Evolutionary conservation across 108 stramenopile genomes (phyloP), one percentile per base, ranked within the genome.

Genomic region (Pseudonitzschia multistriata): DNA sequence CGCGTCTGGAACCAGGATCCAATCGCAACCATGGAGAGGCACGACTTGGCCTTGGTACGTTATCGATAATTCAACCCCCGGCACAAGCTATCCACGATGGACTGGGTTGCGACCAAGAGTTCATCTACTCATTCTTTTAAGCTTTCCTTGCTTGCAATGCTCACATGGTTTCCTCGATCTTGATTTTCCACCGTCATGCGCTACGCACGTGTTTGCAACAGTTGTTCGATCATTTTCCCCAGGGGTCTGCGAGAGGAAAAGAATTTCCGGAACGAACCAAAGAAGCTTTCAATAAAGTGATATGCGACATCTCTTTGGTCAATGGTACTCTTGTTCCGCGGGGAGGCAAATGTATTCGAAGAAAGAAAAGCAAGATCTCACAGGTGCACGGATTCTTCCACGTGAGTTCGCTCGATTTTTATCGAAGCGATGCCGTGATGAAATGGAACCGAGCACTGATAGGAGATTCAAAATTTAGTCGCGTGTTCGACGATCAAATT

Each of bases 311-410:
- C 30, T 15, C 29, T 0, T 36, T 77, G 69, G 19, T 35, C 5
- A 60, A 77, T 48, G 76, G 76, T 29, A 70, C 47, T 0, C 48
- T 77, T 5, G 47, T 36, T 10, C 62, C 74, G 5, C 21, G 4
- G 3, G 39, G 25, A 0, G 68, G 68, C 1, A 31, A 21, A 13
- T 69, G 68, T 19, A 7, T 19, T 13, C 3, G 28, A 11, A 24
- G 42, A 21, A 50, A 30, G 22, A 74, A 49, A 28, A 60, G 29
- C 33, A 11, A 28, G 31, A 71, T 78, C 28, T 25, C 68, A 21
- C 67, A 77, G 56, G 72, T 84, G 2, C 61, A 77, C 60, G 81
- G 81, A 28, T 82, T 78, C 55, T 76, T 76, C 57, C 80, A 81
- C 45, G 30, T 76, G 5, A 70, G 60, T 5, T 50, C 54, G 7